These are phyloP conservation scores for Ochetophila trinervis DNA, from an alignment of 306 rosid genomes.

Conservation along the genomic window DNA sequence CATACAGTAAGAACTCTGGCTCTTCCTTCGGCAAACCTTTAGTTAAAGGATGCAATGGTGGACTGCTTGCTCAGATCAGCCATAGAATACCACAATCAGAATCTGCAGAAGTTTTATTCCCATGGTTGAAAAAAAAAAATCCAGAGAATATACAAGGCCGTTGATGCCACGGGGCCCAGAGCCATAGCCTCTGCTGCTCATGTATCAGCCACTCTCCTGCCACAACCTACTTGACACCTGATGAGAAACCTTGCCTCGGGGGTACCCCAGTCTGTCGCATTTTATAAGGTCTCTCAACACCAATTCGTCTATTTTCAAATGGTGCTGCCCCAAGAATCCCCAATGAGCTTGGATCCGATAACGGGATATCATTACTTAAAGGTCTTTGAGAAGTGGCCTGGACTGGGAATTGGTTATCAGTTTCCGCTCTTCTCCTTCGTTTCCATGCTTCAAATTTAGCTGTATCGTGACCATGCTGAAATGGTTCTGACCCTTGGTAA, in stretches of 20 bases:
- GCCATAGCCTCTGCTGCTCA: conserved; percentile 39
- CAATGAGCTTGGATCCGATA: conserved; percentile 64
- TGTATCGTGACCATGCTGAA: conserved; percentile 45
- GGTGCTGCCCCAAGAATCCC: conserved; percentile 99
- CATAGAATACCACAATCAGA: conserved; percentile 37
- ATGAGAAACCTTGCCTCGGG: conserved; percentile 60
- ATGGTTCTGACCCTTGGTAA: conserved; percentile 55
- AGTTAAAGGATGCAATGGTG: conserved; percentile 36
- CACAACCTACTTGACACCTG: conserved; percentile 40
- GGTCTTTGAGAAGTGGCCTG: conserved; percentile 62
- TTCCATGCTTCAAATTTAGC: conserved; percentile 90
- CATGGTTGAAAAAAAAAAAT: conserved; percentile 56
- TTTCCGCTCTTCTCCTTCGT: conserved; percentile 73
- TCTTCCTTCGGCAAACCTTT: conserved; percentile 37
- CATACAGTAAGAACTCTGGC: conserved; percentile 28
- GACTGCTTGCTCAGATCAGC: conserved; percentile 32
- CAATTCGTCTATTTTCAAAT: conserved; percentile 55
- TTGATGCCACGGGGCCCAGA: conserved; percentile 28
- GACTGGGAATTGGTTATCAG: conserved; percentile 57
- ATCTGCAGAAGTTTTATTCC: conserved; percentile 59
- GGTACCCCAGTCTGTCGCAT: conserved; percentile 64
- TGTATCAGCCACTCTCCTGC: conserved; percentile 34
- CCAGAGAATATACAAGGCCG: conserved; percentile 59
- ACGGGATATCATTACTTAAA: conserved; percentile 45
- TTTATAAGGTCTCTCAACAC: conserved; percentile 61